Percentiles rank a stretch among this genome's conserved stretches.
phyloP scores from a whole-genome alignment of 495 filamentous ascomycete species.

The Penicillium herquei region DNA sequence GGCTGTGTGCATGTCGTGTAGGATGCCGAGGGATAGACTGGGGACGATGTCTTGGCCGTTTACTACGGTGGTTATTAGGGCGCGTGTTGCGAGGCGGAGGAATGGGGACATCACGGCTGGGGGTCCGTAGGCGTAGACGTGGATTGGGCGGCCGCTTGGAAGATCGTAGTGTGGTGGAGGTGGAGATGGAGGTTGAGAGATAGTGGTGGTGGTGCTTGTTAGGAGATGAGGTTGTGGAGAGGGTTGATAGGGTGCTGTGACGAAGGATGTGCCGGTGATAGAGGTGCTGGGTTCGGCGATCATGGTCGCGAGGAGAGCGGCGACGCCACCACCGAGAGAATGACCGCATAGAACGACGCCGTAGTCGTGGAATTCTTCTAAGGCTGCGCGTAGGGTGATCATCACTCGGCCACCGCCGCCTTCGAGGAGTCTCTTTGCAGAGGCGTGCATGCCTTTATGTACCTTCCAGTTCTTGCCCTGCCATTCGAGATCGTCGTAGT shows the following conservation, averaged over 20 bases:
- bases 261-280: constrained; percentile 53
- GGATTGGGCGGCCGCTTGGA: constrained; percentile 65
- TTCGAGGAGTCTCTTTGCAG: constrained; percentile 66
- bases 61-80: constrained; percentile 71
- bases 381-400: constrained; percentile 63
- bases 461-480: constrained; percentile 67
- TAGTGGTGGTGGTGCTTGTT: constrained; percentile 21
- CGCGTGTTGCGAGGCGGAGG: constrained; percentile 69
- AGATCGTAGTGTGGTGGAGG: constrained; percentile 43
- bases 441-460: constrained; percentile 82
- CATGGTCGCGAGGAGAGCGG: constrained; percentile 71
- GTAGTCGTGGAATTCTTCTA: constrained; percentile 70
- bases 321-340: constrained; percentile 73
- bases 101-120: constrained; percentile 70
- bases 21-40: constrained; percentile 67
- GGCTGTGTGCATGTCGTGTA: constrained; percentile 73
- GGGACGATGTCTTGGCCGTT: constrained; percentile 74
- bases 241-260: constrained; percentile 42
- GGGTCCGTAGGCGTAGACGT: constrained; percentile 78
- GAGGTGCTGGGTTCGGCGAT: constrained; percentile 59
- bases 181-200: constrained; percentile 1
- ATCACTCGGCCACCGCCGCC: constrained; percentile 64
- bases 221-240: constrained; percentile 41
- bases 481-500: constrained; percentile 71
- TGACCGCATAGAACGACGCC: constrained; percentile 76